phyloP scores from a whole-genome alignment of 805 yeast species.

The Candida boidinii region DNA sequence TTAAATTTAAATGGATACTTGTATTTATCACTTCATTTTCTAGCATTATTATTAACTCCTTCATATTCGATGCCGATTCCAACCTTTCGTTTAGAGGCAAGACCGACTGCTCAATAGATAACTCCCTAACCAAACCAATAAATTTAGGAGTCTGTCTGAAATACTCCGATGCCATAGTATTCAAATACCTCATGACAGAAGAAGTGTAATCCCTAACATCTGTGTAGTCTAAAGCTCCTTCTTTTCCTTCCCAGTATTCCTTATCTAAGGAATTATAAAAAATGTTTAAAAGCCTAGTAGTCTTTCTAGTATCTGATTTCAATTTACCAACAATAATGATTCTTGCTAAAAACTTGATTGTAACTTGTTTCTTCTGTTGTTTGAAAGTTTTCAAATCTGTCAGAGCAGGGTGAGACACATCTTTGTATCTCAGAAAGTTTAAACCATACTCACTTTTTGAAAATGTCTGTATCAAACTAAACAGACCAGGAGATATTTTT shows the following conservation, averaged over 20 bases:
- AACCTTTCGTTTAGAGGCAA: constrained; percentile 17
- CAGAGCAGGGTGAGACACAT: too few species aligned
- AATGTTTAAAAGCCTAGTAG: constrained; percentile 1
- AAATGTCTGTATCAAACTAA: too few species aligned
- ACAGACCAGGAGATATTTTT: too few species aligned
- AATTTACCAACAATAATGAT: constrained; percentile 10
- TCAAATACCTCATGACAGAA: constrained; percentile 16
- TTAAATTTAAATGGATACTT: too few species aligned
- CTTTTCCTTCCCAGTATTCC: constrained; percentile 11
- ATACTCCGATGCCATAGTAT: constrained; percentile 12
- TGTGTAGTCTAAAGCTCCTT: not conserved
- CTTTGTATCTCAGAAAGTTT: too few species aligned
- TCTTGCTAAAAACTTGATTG: constrained; percentile 13
- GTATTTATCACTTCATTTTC: constrained; percentile 13
- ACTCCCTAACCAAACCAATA: constrained; percentile 10
- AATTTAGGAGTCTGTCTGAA: constrained; percentile 13
- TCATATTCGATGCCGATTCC: constrained; percentile 13
- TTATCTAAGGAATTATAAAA: constrained; percentile 10
- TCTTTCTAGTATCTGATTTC: not conserved
- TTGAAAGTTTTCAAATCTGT: too few species aligned
- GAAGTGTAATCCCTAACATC: constrained; percentile 10
- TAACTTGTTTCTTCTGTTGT: constrained; percentile 10
- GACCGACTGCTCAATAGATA: constrained; percentile 10
- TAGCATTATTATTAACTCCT: constrained; percentile 13
- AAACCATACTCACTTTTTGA: too few species aligned